phyloP scores from a whole-genome alignment of 768 basidiomycete species.

The Amanita rubescens region DNA sequence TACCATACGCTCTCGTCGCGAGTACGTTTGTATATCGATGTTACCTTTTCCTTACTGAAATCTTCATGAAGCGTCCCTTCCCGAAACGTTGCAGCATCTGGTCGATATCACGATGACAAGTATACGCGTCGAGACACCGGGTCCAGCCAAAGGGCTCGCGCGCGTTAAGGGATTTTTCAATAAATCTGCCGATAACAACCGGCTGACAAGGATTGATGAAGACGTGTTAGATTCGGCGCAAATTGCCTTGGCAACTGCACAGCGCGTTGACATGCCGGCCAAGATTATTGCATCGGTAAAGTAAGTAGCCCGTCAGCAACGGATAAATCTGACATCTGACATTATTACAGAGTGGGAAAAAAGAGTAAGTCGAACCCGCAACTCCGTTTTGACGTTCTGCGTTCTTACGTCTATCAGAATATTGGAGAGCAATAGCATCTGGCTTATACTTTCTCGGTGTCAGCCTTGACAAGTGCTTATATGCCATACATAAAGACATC shows the following conservation, averaged over 20 bases:
- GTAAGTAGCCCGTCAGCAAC: neutral
- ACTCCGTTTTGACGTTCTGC: neutral
- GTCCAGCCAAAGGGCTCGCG: neutral
- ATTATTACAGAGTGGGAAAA: neutral
- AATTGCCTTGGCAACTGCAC: neutral
- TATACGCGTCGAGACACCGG: neutral
- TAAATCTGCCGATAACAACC: neutral
- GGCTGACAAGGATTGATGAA: neutral
- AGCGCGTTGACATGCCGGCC: neutral
- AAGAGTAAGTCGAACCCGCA: neutral
- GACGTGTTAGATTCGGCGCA: neutral
- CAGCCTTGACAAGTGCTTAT: neutral
- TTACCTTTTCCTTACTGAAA: neutral
- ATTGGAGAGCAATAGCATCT: constrained; percentile 3
- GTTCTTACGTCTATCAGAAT: neutral
- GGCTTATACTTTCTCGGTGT: neutral
- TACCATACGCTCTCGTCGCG: neutral
- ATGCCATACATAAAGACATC: neutral
- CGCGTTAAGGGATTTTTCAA: neutral
- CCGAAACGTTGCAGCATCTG: neutral
- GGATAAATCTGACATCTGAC: neutral
- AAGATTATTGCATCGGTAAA: neutral
- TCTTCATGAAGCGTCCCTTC: neutral
- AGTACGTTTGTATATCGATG: neutral
- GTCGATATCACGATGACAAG: neutral